phyloP scores from a whole-genome alignment of 2,329 filamentous ascomycete species.

The Cordyceps javanica region DNA sequence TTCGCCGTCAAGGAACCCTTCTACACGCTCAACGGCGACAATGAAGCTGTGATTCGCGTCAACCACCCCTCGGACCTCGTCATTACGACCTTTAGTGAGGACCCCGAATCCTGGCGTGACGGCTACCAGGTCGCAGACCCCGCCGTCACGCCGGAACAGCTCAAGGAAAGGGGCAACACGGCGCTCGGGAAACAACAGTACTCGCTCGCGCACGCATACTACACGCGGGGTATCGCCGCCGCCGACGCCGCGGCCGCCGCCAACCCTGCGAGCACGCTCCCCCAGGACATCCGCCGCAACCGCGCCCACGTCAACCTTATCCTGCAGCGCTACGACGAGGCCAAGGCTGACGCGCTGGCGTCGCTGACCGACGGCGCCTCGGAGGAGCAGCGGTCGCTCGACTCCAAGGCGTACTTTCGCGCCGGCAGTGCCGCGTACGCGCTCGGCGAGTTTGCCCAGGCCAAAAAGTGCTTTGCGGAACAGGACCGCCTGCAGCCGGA shows the following conservation, averaged over 20 bases:
- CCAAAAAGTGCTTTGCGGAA: constrained; percentile 20
- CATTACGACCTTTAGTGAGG: constrained; percentile 12
- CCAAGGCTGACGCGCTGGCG: constrained; percentile 21
- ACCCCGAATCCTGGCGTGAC: constrained; percentile 17
- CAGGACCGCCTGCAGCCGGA: constrained; percentile 21
- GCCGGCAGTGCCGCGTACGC: constrained; percentile 26
- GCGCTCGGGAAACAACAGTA: constrained; percentile 21
- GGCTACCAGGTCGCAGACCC: not conserved
- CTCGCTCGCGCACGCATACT: constrained; percentile 19
- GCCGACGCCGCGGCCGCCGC: constrained; percentile 4
- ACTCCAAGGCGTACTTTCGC: constrained; percentile 27
- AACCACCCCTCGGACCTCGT: constrained; percentile 28
- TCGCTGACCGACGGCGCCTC: constrained; percentile 22
- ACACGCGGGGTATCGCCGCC: constrained; percentile 21
- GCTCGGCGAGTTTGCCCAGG: constrained; percentile 20
- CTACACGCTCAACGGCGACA: constrained; percentile 35
- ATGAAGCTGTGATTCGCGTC: constrained; percentile 33
- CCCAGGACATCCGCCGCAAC: constrained; percentile 27
- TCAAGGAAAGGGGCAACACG: constrained; percentile 25
- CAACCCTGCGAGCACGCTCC: constrained; percentile 13
- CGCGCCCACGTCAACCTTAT: constrained; percentile 27
- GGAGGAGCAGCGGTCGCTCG: constrained; percentile 17
- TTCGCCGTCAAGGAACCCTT: constrained; percentile 45
- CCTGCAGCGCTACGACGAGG: constrained; percentile 25
- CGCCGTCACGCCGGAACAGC: constrained; percentile 15